Evolutionary conservation across 2,329 filamentous ascomycete species (phyloP), one percentile per base, ranked within the genome.

Genomic region (Neopestalotiopsis rosae): DNA sequence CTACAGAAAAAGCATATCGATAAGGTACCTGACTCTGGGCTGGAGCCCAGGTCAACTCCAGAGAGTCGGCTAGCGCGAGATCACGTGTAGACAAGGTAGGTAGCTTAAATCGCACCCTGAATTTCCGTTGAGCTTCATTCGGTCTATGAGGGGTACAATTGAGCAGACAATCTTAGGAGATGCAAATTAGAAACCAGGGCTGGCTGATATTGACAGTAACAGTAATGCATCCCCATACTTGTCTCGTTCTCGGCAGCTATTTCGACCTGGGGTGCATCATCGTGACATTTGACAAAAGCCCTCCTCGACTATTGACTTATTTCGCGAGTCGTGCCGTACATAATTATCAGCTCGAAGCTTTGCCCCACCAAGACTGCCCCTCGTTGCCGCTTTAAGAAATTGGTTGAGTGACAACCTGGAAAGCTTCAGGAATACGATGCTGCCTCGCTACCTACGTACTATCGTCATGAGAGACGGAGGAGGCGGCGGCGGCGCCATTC

Each of bases 281-380:
- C 45, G 45, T 52, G 45, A 52, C 45, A 52, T 52, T 38, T 38
- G 45, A 17, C n/a, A 17, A 52, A 17, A 58, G 28, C 6, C 32
- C 14, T 14, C 32, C 14, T 14, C 34, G 14, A 40, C n/a, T 30
- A 63, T 34, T 40, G n/a, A 40, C 28, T 38, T 24, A 38, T 20
- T 24, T 24, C 28, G 34, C 28, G 34, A 63, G 61, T 63, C 34
- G 61, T 24, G 61, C 30, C 61, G 61, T 38, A 38, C 30, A 40
- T 63, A 20, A 61, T n/a, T 57, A n/a, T n/a, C 52, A 38, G 34
- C 34, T 38, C 10, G 68, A 70, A 64, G 61, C 64, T 65, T 77
- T 90, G 83, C 74, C 91, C 91, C 76, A 84, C 92, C 57, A 86
- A 79, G 86, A 32, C 83, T 72, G 92, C 88, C 76, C 87, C 82